Percentiles rank a stretch among this genome's conserved stretches.
phyloP scores from a whole-genome alignment of 2,329 filamentous ascomycete species.

The Zasmidium citrigriseum region DNA sequence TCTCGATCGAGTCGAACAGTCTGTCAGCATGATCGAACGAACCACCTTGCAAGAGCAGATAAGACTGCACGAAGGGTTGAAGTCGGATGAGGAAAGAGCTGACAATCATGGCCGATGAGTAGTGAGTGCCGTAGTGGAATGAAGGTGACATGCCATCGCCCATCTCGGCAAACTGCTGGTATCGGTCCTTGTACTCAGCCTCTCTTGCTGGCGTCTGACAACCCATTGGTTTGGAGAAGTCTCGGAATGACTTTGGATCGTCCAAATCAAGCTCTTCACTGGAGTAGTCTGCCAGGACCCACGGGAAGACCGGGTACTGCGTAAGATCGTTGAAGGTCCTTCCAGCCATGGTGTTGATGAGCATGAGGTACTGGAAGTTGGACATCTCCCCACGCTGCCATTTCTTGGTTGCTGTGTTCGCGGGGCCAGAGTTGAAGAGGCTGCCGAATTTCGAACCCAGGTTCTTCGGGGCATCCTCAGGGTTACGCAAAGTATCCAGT shows the following conservation, averaged over 20 bases:
- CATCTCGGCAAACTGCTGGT: constrained; percentile 87
- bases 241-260: constrained; percentile 82
- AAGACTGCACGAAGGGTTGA: constrained; percentile 95
- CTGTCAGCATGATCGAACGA: constrained; percentile 95
- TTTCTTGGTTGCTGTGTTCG: constrained; percentile 80
- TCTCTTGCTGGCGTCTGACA: constrained; percentile 78
- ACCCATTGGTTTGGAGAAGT: constrained; percentile 94
- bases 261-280: constrained; percentile 88
- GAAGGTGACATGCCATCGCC: constrained; percentile 72
- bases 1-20: constrained; percentile 89
- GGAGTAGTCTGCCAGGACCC: constrained; percentile 93
- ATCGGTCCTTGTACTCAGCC: constrained; percentile 78
- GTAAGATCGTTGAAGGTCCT: constrained; percentile 97
- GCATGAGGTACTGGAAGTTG: constrained; percentile 98
- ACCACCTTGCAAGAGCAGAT: constrained; percentile 90
- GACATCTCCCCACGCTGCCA: constrained; percentile 96
- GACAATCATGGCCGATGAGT: constrained; percentile 98
- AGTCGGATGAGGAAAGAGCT: constrained; percentile 93
- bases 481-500: constrained; percentile 76
- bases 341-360: constrained; percentile 95
- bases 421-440: constrained; percentile 81
- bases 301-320: constrained; percentile 97
- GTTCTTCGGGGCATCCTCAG: constrained; percentile 63
- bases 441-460: constrained; percentile 89
- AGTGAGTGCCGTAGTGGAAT: constrained; percentile 98